Evolutionary conservation across 257 asterid genomes (phyloP).

Genomic region (Gynochthodes officinalis): DNA sequence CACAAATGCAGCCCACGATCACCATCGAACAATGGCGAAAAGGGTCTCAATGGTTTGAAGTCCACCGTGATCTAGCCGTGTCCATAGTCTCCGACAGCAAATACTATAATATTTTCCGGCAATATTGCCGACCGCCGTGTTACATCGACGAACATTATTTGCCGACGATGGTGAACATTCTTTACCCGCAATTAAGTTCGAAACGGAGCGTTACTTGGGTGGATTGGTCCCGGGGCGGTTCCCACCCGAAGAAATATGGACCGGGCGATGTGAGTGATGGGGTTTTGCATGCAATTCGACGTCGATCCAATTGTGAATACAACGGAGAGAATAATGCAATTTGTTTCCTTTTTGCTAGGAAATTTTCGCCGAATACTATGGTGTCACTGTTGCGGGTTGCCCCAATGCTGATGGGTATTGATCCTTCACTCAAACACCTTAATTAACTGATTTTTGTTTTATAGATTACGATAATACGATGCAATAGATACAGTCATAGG

Average conservation of each 20-base stretch:
- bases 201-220: slow-evolving; percentile 53
- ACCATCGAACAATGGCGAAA: slow-evolving; percentile 66
- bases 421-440: slow-evolving; percentile 15
- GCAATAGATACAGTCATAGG: too few species aligned
- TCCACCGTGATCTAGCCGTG: slow-evolving; percentile 53
- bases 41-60: slow-evolving; percentile 76
- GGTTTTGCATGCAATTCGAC: slow-evolving; percentile 36
- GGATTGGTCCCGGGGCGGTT: slow-evolving; percentile 68
- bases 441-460: background rate
- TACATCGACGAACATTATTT: slow-evolving; percentile 51
- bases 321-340: slow-evolving; percentile 43
- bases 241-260: slow-evolving; percentile 60
- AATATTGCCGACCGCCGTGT: slow-evolving; percentile 49
- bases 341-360: slow-evolving; percentile 68
- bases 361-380: slow-evolving; percentile 45
- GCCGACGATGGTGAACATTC: slow-evolving; percentile 57
- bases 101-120: slow-evolving; percentile 35
- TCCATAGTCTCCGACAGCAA: slow-evolving; percentile 34
- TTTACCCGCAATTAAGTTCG: slow-evolving; percentile 35
- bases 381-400: slow-evolving; percentile 50
- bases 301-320: slow-evolving; percentile 40
- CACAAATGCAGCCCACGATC: slow-evolving; percentile 50
- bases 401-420: slow-evolving; percentile 37
- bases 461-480: too few species aligned
- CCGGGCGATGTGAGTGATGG: slow-evolving; percentile 47